A percentile compares a stretch with the other conserved stretches of the same genome.
Conservation (phyloP, 148 eudicot species). For the Cornus florida region DNA sequence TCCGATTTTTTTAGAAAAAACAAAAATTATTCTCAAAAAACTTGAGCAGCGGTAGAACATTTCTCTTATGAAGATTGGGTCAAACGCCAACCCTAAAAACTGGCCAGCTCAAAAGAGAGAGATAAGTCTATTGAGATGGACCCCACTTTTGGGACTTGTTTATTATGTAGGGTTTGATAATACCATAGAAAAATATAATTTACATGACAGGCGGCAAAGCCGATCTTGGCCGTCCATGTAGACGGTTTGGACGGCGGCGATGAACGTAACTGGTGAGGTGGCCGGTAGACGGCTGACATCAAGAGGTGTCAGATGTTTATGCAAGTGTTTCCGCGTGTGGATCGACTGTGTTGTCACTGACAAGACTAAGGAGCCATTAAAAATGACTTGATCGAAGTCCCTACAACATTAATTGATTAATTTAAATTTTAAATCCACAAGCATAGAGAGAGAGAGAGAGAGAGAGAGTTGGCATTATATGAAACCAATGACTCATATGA, state of each 20-base stretch:
- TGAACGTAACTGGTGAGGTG: neutral
- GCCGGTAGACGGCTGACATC: slow-evolving; percentile 14
- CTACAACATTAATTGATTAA: neutral
- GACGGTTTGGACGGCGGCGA: neutral
- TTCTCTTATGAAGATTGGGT: neutral
- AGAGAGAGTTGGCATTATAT: slow-evolving; percentile 16
- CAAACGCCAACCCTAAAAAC: neutral
- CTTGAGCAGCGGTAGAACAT: neutral
- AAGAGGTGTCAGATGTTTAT: neutral
- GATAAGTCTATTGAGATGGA: neutral
- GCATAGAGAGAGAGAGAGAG: slow-evolving; percentile 15
- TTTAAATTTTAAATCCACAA: neutral
- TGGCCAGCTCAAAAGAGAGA: neutral
- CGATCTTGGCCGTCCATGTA: slow-evolving; percentile 14
- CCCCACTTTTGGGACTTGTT: slow-evolving; percentile 16
- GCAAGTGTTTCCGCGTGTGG: slow-evolving; percentile 20
- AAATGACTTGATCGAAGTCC: neutral
- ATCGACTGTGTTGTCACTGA: slow-evolving; percentile 4
- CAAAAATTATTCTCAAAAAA: too few species aligned
- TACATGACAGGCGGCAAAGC: neutral
- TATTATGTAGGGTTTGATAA: neutral
- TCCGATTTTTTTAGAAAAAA: too few species aligned
- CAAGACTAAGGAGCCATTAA: slow-evolving; percentile 7
- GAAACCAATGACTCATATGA: neutral
- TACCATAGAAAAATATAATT: neutral